phyloP scores from a whole-genome alignment of 441 rosid species.

The Erodium texanum region DNA sequence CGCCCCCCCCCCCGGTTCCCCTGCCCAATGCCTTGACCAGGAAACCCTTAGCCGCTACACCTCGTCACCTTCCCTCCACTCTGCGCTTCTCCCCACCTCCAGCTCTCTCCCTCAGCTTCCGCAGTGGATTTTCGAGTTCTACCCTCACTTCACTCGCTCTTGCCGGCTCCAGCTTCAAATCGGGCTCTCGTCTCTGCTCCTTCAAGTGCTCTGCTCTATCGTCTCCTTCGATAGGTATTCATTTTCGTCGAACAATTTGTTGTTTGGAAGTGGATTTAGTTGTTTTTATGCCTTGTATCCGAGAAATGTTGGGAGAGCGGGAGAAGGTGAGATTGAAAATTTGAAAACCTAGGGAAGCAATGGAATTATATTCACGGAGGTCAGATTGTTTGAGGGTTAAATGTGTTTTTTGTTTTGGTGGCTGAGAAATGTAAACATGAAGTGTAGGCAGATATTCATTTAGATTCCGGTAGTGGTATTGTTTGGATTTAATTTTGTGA shows the following conservation, averaged over 20 bases:
- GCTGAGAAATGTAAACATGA: no score
- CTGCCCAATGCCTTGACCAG: conserved; percentile 12
- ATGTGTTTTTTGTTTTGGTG: no score
- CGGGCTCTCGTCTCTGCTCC: conserved; percentile 19
- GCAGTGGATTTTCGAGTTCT: conserved; percentile 22
- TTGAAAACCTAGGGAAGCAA: background rate
- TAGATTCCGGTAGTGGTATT: no score
- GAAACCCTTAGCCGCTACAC: conserved; percentile 37
- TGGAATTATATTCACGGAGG: background rate
- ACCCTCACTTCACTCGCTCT: conserved; percentile 21
- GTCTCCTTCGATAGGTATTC: conserved; percentile 36
- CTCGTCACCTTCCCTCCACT: conserved; percentile 3
- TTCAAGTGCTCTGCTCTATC: conserved; percentile 42
- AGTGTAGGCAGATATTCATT: no score
- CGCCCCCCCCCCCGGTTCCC: background rate
- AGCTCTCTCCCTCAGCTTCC: conserved; percentile 18
- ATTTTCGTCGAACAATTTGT: background rate
- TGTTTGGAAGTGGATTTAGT: background rate
- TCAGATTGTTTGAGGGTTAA: background rate
- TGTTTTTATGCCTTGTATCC: no score
- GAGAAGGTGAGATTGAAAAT: background rate
- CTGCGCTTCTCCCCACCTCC: conserved; percentile 19
- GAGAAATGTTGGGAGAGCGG: background rate
- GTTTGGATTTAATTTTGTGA: no score
- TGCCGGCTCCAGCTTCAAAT: conserved; percentile 9